Conservation (phyloP, 352 stramenopile genomes). For the Globisporangium viniferum region DNA sequence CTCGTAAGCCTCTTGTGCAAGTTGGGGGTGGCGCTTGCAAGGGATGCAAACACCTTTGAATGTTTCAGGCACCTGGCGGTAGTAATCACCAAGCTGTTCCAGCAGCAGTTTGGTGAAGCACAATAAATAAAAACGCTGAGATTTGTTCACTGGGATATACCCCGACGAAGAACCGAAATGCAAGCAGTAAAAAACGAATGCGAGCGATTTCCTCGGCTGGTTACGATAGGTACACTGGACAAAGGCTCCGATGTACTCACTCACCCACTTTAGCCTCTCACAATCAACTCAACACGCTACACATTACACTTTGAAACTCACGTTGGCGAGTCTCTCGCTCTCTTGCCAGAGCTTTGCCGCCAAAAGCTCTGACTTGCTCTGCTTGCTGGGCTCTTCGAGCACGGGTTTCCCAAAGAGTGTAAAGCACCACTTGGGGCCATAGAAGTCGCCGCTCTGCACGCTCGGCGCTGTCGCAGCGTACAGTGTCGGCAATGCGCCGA, state of each 20-base stretch:
- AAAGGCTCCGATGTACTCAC: not conserved
- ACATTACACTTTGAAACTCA: slow-evolving; percentile 15
- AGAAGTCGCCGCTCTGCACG: slow-evolving; percentile 30
- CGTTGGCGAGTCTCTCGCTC: slow-evolving; percentile 40
- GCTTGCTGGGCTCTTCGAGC: slow-evolving; percentile 24
- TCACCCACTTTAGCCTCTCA: not conserved
- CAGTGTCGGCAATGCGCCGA: slow-evolving; percentile 16
- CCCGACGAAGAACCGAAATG: too few species aligned
- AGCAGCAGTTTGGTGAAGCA: too few species aligned
- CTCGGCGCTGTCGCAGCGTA: not conserved
- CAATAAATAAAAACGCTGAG: too few species aligned
- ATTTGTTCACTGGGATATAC: too few species aligned
- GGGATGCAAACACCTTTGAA: too few species aligned
- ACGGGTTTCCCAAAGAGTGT: slow-evolving; percentile 30
- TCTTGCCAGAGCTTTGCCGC: slow-evolving; percentile 32
- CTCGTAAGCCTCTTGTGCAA: too few species aligned
- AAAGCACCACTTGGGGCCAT: slow-evolving; percentile 26
- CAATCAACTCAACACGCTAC: not conserved
- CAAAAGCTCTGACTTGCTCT: slow-evolving; percentile 21
- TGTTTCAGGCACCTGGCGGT: too few species aligned
- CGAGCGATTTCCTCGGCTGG: too few species aligned
- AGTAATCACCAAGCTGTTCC: too few species aligned
- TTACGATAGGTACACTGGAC: too few species aligned
- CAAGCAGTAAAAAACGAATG: too few species aligned
- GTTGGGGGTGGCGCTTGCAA: too few species aligned